Evolutionary conservation across 192 early-diverging fungal genomes (phyloP).

Genomic region (Radiomyces spectabilis): DNA sequence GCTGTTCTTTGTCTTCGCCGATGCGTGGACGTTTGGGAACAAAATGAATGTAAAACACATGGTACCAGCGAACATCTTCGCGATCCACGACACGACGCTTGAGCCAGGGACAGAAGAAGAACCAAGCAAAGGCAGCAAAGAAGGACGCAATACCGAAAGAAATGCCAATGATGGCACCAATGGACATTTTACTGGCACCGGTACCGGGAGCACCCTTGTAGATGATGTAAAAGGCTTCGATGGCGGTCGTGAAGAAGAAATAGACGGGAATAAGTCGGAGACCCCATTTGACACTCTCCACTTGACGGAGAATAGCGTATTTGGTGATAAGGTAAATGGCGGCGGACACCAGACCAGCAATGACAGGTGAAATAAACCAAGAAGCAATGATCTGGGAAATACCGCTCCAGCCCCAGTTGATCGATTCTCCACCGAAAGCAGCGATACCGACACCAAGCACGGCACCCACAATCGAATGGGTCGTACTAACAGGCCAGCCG

Average conservation of each 20-base stretch:
- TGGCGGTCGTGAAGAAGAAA: slow-evolving; percentile 56
- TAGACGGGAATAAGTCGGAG: slow-evolving; percentile 63
- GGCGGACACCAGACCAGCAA: slow-evolving; percentile 57
- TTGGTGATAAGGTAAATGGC: slow-evolving; percentile 62
- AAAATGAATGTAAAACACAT: slow-evolving; percentile 52
- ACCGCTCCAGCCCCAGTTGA: slow-evolving; percentile 52
- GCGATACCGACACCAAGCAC: slow-evolving; percentile 69
- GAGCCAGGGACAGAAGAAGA: slow-evolving; percentile 65
- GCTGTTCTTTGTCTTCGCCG: too few species aligned
- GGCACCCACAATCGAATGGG: slow-evolving; percentile 79
- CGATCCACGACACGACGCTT: slow-evolving; percentile 52
- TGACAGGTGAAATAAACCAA: slow-evolving; percentile 68
- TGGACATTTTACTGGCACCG: slow-evolving; percentile 26
- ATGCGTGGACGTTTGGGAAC: slow-evolving; percentile 42
- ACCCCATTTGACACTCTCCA: slow-evolving; percentile 59
- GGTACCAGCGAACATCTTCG: slow-evolving; percentile 69
- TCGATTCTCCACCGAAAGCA: slow-evolving; percentile 52
- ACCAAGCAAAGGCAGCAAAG: slow-evolving; percentile 45
- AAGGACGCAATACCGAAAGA: slow-evolving; percentile 50
- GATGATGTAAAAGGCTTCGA: slow-evolving; percentile 64
- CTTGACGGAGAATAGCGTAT: slow-evolving; percentile 49
- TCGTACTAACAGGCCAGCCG: slow-evolving; percentile 71
- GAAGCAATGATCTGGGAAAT: slow-evolving; percentile 57
- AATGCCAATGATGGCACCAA: slow-evolving; percentile 52
- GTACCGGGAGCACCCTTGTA: slow-evolving; percentile 57